These are phyloP conservation scores for Gynochthodes officinalis DNA, from an alignment of 257 asterid genomes.

Conservation along the genomic window DNA sequence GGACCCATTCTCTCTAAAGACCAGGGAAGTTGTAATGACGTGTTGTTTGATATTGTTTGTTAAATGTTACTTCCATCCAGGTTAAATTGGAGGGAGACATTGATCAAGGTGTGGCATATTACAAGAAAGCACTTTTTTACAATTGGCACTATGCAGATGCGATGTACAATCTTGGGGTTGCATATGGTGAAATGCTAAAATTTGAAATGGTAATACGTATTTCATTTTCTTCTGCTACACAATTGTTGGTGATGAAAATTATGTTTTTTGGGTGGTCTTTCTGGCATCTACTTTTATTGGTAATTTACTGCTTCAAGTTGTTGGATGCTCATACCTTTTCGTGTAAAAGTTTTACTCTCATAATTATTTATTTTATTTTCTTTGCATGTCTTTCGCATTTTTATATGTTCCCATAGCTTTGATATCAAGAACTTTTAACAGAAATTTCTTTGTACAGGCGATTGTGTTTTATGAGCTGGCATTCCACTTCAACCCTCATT, in stretches of 20 bases:
- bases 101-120: constrained; percentile 83
- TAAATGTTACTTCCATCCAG: constrained; percentile 41
- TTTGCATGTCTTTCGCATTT: neutral
- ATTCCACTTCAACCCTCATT: constrained; percentile 97
- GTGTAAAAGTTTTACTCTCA: neutral
- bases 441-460: constrained; percentile 65
- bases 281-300: constrained; percentile 1
- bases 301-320: neutral
- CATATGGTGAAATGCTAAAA: constrained; percentile 99
- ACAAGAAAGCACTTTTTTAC: constrained; percentile 87
- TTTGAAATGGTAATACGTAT: constrained; percentile 74
- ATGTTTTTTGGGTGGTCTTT: neutral
- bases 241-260: constrained; percentile 17
- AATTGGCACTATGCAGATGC: constrained; percentile 99
- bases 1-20: too few species aligned
- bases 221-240: neutral
- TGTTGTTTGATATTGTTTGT: constrained; percentile 10
- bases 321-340: neutral
- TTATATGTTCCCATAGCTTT: neutral
- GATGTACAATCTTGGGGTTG: constrained; percentile 99
- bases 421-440: neutral
- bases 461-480: constrained; percentile 98
- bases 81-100: constrained; percentile 98
- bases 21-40: too few species aligned
- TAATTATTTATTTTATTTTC: neutral